These are phyloP conservation scores for Diaporthe ilicicola DNA, from an alignment of 2,329 filamentous ascomycete genomes.

Conservation along the genomic window DNA sequence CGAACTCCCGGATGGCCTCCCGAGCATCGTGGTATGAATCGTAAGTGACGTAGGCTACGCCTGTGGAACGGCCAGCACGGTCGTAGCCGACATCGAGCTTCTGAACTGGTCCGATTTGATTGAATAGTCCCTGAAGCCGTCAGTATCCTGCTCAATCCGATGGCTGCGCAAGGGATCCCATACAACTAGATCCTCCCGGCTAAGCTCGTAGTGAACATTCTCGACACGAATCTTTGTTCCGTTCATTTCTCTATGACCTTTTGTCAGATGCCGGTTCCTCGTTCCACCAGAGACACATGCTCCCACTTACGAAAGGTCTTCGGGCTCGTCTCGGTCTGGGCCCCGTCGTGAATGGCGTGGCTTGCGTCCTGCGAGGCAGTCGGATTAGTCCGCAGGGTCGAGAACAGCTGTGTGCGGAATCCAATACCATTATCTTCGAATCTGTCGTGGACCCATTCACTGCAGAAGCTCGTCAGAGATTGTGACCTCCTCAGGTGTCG, in stretches of 20 bases:
- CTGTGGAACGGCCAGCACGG: slow-evolving; percentile 86
- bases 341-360: slow-evolving; percentile 34
- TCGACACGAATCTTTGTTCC: slow-evolving; percentile 83
- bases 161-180: slow-evolving; percentile 32
- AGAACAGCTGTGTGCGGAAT: not conserved
- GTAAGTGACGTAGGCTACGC: slow-evolving; percentile 86
- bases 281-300: not conserved
- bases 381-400: not conserved
- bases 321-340: slow-evolving; percentile 28
- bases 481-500: not conserved
- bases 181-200: slow-evolving; percentile 83
- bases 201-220: slow-evolving; percentile 92
- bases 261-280: slow-evolving; percentile 44
- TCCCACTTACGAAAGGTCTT: slow-evolving; percentile 25
- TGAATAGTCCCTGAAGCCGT: slow-evolving; percentile 76
- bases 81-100: slow-evolving; percentile 82
- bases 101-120: slow-evolving; percentile 75
- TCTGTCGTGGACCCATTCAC: slow-evolving; percentile 95
- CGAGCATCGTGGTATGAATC: slow-evolving; percentile 74
- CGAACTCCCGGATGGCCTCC: slow-evolving; percentile 79
- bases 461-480: slow-evolving; percentile 47
- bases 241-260: slow-evolving; percentile 48
- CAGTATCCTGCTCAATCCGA: slow-evolving; percentile 36
- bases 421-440: slow-evolving; percentile 76
- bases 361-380: slow-evolving; percentile 32